Conservation (phyloP, 345 rosid species). For the Boechera divaricarpa region DNA sequence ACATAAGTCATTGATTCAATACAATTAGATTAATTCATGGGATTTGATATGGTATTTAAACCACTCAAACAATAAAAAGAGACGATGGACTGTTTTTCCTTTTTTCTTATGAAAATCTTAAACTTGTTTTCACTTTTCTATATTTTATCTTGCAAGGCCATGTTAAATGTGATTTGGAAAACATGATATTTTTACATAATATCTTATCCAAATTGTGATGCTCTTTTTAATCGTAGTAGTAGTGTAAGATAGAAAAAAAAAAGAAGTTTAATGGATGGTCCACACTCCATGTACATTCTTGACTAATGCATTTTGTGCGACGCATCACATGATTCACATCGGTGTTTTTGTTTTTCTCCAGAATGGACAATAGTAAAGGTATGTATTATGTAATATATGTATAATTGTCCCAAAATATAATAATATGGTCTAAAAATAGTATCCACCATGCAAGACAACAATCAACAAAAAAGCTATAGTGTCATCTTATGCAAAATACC, state of each 20-base stretch:
- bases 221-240: background rate
- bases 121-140: background rate
- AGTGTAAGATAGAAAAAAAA: background rate
- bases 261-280: background rate
- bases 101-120: too few relatives aligned
- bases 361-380: background rate
- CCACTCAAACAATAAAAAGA: too few relatives aligned
- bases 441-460: background rate
- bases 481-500: slow-evolving; percentile 1
- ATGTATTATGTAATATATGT: background rate
- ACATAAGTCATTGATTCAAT: background rate
- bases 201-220: background rate
- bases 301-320: background rate
- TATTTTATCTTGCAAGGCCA: background rate
- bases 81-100: too few relatives aligned
- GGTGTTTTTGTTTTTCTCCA: background rate
- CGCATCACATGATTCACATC: background rate
- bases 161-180: background rate
- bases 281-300: background rate
- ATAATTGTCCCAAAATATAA: background rate
- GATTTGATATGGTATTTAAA: background rate
- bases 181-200: background rate
- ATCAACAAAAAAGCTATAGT: background rate
- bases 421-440: slow-evolving; percentile 12
- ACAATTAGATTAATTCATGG: background rate